Percentiles rank a stretch among this genome's conserved stretches.
phyloP scores from a whole-genome alignment of 2,329 filamentous ascomycete genomes.

The Curvularia hawaiiensis region DNA sequence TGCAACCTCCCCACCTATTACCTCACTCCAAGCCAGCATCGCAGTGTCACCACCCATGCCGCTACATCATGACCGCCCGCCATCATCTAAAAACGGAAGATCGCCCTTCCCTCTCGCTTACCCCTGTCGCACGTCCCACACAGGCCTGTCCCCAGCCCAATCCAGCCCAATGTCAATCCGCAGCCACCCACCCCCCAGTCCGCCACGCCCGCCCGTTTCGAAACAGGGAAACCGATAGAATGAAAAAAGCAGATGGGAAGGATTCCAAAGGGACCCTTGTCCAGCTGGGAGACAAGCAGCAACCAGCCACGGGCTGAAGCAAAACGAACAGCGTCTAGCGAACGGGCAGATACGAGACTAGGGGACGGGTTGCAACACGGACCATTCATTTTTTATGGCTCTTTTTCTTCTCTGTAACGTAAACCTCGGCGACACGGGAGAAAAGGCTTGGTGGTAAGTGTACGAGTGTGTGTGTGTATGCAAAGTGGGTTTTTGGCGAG shows the following conservation, averaged over 20 bases:
- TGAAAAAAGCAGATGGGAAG: background rate
- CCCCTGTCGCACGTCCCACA: background rate
- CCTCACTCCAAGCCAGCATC: background rate
- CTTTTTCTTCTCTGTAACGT: background rate
- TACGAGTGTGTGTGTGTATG: background rate
- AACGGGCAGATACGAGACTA: background rate
- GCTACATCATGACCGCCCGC: background rate
- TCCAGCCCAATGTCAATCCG: background rate
- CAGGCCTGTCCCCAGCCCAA: background rate
- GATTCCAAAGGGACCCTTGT: background rate
- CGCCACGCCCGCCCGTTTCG: background rate
- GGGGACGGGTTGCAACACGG: background rate
- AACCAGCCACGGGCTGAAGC: background rate
- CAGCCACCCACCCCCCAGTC: background rate
- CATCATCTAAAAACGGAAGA: conserved; percentile 4
- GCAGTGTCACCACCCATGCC: background rate
- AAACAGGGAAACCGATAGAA: background rate
- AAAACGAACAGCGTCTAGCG: background rate
- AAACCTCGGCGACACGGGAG: background rate
- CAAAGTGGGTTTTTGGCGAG: background rate
- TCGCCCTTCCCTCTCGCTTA: conserved; percentile 4
- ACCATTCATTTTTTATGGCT: background rate
- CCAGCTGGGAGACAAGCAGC: background rate
- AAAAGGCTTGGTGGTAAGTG: background rate
- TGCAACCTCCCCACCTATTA: conserved; percentile 1